Conservation (phyloP, 805 yeast genomes). For the Pichia cephalocereana region DNA sequence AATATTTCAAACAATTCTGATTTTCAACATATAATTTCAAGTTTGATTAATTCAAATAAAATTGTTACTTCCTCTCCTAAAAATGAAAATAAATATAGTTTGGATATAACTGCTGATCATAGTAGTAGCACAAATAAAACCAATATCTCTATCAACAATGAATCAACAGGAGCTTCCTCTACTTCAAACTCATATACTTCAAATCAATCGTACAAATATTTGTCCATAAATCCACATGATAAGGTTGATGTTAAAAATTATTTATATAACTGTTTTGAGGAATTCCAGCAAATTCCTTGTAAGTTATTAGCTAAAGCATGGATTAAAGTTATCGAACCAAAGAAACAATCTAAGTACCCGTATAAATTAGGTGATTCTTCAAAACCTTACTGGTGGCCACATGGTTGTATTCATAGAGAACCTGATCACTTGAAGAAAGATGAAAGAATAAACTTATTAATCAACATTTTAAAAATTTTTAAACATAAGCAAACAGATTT, state of each 20-base stretch:
- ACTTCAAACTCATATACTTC: not conserved
- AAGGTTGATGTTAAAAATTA: constrained; percentile 16
- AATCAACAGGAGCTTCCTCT: not conserved
- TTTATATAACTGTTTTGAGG: constrained; percentile 25
- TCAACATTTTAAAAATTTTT: constrained; percentile 28
- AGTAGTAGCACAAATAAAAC: not conserved
- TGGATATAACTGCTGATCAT: not conserved
- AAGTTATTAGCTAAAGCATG: constrained; percentile 56
- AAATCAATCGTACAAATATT: constrained; percentile 4
- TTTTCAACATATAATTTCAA: constrained; percentile 1
- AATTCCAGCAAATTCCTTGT: constrained; percentile 45
- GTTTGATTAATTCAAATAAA: constrained; percentile 2
- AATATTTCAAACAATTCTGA: constrained; percentile 3
- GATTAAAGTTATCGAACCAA: constrained; percentile 59
- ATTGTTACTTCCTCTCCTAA: constrained; percentile 4
- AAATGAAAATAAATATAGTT: not conserved
- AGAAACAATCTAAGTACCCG: constrained; percentile 54
- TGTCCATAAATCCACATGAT: constrained; percentile 13
- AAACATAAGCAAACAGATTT: constrained; percentile 15
- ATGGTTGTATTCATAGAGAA: constrained; percentile 46
- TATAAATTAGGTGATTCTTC: constrained; percentile 42
- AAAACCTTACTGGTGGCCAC: constrained; percentile 71
- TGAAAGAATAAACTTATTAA: constrained; percentile 44
- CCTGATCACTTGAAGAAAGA: constrained; percentile 64
- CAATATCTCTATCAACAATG: not conserved